Evolutionary conservation across 805 yeast genomes (phyloP).

Genomic region (Metschnikowia anglica): DNA sequence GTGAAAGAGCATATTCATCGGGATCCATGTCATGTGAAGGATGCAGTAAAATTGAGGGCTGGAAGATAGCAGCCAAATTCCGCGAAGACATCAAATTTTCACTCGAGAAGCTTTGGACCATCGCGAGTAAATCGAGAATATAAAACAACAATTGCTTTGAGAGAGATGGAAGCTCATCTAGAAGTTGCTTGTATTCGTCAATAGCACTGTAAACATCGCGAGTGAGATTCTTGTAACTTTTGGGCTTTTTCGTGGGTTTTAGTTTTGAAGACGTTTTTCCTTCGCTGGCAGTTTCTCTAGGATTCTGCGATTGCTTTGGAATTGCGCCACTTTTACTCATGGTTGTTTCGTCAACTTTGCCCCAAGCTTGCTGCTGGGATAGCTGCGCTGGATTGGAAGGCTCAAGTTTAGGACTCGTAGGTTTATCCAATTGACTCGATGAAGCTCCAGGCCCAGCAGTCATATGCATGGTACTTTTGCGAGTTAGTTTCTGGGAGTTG

Average conservation of each 20-base stretch:
- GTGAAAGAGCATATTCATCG: slow-evolving; percentile 83
- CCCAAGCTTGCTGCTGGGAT: neutral
- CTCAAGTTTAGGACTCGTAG: neutral
- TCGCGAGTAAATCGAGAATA: slow-evolving; percentile 78
- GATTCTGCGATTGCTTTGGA: neutral
- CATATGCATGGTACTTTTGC: neutral
- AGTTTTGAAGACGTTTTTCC: slow-evolving; percentile 1
- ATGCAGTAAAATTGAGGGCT: slow-evolving; percentile 92
- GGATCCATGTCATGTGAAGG: slow-evolving; percentile 92
- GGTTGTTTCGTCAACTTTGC: neutral
- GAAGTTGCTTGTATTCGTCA: slow-evolving; percentile 65
- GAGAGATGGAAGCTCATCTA: slow-evolving; percentile 69
- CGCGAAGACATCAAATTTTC: slow-evolving; percentile 88
- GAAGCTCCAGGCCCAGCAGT: neutral
- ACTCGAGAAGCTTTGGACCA: slow-evolving; percentile 76
- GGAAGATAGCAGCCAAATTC: slow-evolving; percentile 93
- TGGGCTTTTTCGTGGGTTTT: slow-evolving; percentile 32
- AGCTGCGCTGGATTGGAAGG: neutral
- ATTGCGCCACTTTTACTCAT: neutral
- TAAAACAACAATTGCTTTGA: slow-evolving; percentile 83
- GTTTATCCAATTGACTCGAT: neutral
- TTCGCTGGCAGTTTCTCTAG: neutral
- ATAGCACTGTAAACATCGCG: slow-evolving; percentile 68
- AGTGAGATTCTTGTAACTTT: slow-evolving; percentile 56
- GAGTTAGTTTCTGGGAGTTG: slow-evolving; percentile 18